Base-by-base conservation (phyloP, 345 rosid species). In the Hevea brasiliensis region DNA sequence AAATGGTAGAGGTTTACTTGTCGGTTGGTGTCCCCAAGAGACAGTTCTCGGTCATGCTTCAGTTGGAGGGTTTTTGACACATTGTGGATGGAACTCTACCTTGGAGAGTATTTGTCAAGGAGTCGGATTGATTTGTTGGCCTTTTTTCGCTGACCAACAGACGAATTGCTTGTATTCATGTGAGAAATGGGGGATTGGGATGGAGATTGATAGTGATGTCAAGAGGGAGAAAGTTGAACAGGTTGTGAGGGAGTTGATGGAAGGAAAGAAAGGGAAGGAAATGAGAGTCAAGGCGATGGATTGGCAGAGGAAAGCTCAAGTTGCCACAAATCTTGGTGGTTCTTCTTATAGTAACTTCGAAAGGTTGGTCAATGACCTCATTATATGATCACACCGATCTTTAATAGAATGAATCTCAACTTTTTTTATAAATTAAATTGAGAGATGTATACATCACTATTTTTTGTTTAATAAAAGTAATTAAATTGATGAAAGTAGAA, bases 21-120 rank as follows among this genome's bases (percentile, higher is more conserved):
- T 56, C 35, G 35, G 72, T n/a, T 69, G 72, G 72, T 55, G 72
- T 37, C 61, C 72, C 4, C 72, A 69, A 40, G 72, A 69, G 72
- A 69, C 40, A 53, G 62, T 69, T 20, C 51, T 69, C 10, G 6
- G 35, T 24, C 72, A 55, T 21, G 18, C 7, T n/a, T 35, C 72
- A n/a, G n/a, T 69, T 69, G 72, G 62, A 6, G 71, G n/a, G n/a
- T n/a, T n/a, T 51, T 50, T 67, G 42, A 51, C 71, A 51, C 71
- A 67, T 53, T 51, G 60, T 51, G 71, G 71, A 23, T 29, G 71
- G 59, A 67, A 67, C 10, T 67, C 60, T 15, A 67, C 45, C 2
- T 55, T 53, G 8, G 72, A 69, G 37, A 69, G 61, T 41, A 69
- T 69, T 10, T 18, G 72, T 14, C 32, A 41, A 11, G 72, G 72